These are phyloP conservation scores for Violaceomyces palustris DNA, from an alignment of 1,284 basidiomycete genomes.

Conservation along the genomic window DNA sequence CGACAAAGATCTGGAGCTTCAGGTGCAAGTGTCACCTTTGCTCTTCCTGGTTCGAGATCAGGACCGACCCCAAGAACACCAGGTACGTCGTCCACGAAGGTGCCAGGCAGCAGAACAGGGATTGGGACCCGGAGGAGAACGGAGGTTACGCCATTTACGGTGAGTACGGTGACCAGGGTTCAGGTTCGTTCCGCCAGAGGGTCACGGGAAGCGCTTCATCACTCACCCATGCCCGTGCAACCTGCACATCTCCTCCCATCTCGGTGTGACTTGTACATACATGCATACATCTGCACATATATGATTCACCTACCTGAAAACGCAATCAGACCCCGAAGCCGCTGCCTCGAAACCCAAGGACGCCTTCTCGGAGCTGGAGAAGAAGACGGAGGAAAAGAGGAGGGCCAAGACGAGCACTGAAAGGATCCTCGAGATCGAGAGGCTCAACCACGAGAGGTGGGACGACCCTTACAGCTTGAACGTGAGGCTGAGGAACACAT, in stretches of 20 bases:
- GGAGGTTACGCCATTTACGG: slow-evolving; percentile 86
- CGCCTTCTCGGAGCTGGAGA: slow-evolving; percentile 81
- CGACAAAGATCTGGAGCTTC: slow-evolving; percentile 88
- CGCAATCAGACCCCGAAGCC: slow-evolving; percentile 61
- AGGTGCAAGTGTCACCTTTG: slow-evolving; percentile 95
- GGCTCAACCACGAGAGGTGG: slow-evolving; percentile 67
- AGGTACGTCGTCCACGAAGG: slow-evolving; percentile 87
- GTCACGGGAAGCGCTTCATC: slow-evolving; percentile 1
- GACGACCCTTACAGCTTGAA: slow-evolving; percentile 80
- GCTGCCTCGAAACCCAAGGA: slow-evolving; percentile 63
- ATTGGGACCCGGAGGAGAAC: slow-evolving; percentile 93
- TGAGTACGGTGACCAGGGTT: too few species aligned
- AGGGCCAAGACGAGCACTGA: slow-evolving; percentile 66
- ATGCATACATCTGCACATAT: too few species aligned
- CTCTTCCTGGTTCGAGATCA: slow-evolving; percentile 87
- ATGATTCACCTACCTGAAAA: too few species aligned
- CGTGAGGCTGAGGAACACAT: slow-evolving; percentile 66
- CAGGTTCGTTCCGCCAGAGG: too few species aligned
- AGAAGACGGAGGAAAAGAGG: slow-evolving; percentile 72
- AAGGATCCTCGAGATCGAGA: slow-evolving; percentile 71
- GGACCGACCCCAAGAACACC: slow-evolving; percentile 97
- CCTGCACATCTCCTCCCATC: too few species aligned
- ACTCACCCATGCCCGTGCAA: too few species aligned
- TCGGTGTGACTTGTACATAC: too few species aligned
- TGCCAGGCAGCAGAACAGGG: slow-evolving; percentile 81